Percentiles rank a stretch among this genome's conserved stretches.
Conservation (phyloP, 371 early-diverging fungal genomes). For the Phascolomyces articulosus region DNA sequence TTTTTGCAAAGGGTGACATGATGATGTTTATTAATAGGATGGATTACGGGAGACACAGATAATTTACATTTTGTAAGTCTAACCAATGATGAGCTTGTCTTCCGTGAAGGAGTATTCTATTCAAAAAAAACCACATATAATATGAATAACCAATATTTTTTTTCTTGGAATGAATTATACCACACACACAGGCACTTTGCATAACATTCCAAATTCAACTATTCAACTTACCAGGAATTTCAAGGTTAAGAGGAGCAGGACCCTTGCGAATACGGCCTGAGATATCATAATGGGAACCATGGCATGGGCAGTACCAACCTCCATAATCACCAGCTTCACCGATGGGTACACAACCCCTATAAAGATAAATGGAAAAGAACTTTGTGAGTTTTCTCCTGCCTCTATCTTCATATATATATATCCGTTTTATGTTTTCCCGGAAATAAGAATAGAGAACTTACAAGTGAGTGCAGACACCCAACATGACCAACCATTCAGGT, state of each 20-base stretch:
- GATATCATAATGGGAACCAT: conserved; percentile 96
- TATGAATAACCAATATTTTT: background rate
- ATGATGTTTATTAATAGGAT: conserved; percentile 11
- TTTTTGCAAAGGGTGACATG: too few species aligned
- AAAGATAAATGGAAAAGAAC: conserved; percentile 2
- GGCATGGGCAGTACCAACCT: conserved; percentile 99
- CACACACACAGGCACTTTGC: too few species aligned
- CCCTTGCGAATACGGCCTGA: conserved; percentile 97
- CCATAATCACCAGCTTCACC: conserved; percentile 98
- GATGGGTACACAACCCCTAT: conserved; percentile 95
- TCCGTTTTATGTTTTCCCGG: background rate
- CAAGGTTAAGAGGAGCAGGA: conserved; percentile 97
- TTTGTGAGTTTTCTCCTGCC: background rate
- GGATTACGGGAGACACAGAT: conserved; percentile 1
- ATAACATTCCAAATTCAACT: too few species aligned
- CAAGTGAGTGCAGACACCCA: conserved; percentile 98
- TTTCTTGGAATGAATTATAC: too few species aligned
- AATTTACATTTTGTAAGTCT: conserved; percentile 21
- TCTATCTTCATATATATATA: background rate
- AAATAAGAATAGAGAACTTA: conserved; percentile 27
- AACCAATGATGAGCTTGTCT: conserved; percentile 56
- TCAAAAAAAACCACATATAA: background rate
- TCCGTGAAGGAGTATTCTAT: conserved; percentile 52
- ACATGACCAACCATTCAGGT: conserved; percentile 97
- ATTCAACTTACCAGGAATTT: conserved; percentile 85